Evolutionary conservation across 257 asterid species (phyloP), one percentile per base, ranked within the genome.

Genomic region (Leptodermis oblonga): DNA sequence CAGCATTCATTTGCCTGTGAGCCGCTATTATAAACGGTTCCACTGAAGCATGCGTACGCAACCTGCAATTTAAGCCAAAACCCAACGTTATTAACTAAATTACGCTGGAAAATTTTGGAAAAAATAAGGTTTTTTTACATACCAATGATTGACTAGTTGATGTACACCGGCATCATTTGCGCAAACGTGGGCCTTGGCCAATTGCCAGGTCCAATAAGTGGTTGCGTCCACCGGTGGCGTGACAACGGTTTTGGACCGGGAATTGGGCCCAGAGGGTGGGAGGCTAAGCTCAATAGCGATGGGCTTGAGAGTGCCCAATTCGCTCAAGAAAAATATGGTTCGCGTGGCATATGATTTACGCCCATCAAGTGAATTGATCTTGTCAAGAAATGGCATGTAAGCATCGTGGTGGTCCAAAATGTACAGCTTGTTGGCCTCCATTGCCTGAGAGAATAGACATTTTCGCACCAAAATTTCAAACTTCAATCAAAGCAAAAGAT

Each of bases 131-230:
- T 22, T 52, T 42, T 17, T 17, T 3, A 49, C 88, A 5, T 85
- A 94, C 99, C 98, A 94, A 77, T 94, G 99, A 84, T 94, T 85
- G 69, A 94, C 97, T 4, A 89, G 93, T 77, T 94, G 99, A 72
- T 94, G 99, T 22, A 91, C 97, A 7, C 98, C 99, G n/a, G 99
- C 99, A 69, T 94, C 99, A 18, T 94, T 94, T 39, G 99, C 81
- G 62, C 95, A 91, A 67, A 91, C 98, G 42, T 91, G 98, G 58
- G 98, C 93, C 77, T 91, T 94, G 3, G 98, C 99, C 23, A 94
- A 69, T 42, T 83, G 90, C 99, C 99, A 94, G 74, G 53, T 79
- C 99, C 99, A 94, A 48, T 79, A 80, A 42, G 87, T 75, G 64
- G 97, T 85, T 55, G 98, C 95, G 43, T 86, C 92, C 0, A 72